Conservation (phyloP, 1,284 basidiomycete species). For the Binderoboletus segoi region DNA sequence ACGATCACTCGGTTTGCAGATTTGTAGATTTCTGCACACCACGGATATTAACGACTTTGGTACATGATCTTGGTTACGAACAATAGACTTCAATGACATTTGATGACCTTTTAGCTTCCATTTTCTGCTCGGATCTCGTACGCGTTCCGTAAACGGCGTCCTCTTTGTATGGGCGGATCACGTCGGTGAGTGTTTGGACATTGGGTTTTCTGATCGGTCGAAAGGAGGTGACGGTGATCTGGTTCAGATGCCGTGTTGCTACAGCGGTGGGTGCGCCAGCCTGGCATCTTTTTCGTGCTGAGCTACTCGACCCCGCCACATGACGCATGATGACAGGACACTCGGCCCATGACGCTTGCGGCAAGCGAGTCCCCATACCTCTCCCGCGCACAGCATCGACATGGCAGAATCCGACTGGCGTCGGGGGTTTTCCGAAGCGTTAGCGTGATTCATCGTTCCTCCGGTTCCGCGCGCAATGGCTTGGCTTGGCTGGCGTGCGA, state of each 20-base stretch:
- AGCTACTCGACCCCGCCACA: no score
- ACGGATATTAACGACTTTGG: slow-evolving; percentile 19
- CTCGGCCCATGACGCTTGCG: no score
- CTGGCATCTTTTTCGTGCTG: no score
- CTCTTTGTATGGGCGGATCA: slow-evolving; percentile 17
- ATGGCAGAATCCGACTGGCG: no score
- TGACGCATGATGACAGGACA: no score
- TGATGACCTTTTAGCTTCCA: slow-evolving; percentile 19
- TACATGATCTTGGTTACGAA: slow-evolving; percentile 29
- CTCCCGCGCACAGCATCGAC: no score
- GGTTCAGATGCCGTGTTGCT: background rate
- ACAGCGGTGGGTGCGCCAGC: background rate
- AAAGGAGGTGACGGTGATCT: background rate
- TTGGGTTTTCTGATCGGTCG: background rate
- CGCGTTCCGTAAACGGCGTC: background rate
- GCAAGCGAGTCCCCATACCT: no score
- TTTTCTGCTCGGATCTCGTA: slow-evolving; percentile 3
- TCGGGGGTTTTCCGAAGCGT: no score
- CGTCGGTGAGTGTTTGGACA: background rate
- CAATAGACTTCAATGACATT: slow-evolving; percentile 24
- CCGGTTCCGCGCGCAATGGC: no score
- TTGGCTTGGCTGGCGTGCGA: no score
- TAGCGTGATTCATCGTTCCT: no score
- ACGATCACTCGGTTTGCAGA: slow-evolving; percentile 26
- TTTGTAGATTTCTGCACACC: slow-evolving; percentile 34